These are phyloP conservation scores for Trichophyton simii DNA, from an alignment of 2,329 filamentous ascomycete genomes.

Conservation along the genomic window DNA sequence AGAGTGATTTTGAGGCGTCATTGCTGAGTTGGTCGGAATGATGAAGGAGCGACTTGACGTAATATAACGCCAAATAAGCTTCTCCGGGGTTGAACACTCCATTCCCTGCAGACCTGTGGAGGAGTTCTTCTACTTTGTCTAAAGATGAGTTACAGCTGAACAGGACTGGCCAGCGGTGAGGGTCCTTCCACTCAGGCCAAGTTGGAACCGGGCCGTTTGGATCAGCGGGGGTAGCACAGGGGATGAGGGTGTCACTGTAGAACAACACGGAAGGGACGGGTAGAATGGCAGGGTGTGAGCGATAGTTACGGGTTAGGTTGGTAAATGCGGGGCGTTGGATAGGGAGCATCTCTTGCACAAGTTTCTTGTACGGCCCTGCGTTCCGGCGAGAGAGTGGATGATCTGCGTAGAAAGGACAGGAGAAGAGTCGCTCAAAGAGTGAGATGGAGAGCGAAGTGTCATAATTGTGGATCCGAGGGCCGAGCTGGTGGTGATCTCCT, in stretches of 20 bases:
- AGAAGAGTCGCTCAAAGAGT: slow-evolving; percentile 32
- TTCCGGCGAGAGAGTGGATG: slow-evolving; percentile 30
- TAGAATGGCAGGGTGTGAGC: slow-evolving; percentile 36
- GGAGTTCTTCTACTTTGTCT: slow-evolving; percentile 32
- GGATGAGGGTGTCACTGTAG: slow-evolving; percentile 35
- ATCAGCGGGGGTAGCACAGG: slow-evolving; percentile 21
- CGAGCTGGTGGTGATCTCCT: slow-evolving; percentile 36
- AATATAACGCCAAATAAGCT: slow-evolving; percentile 12
- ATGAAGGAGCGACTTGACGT: slow-evolving; percentile 17
- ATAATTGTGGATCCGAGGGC: slow-evolving; percentile 27
- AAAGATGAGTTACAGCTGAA: slow-evolving; percentile 27
- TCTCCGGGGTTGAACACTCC: slow-evolving; percentile 15
- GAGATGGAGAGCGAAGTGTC: slow-evolving; percentile 25
- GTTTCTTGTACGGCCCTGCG: slow-evolving; percentile 13
- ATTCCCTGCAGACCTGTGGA: slow-evolving; percentile 12
- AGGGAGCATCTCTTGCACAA: slow-evolving; percentile 24
- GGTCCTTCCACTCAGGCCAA: slow-evolving; percentile 27
- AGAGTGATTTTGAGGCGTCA: slow-evolving; percentile 6
- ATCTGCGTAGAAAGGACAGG: slow-evolving; percentile 25
- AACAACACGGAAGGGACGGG: slow-evolving; percentile 31
- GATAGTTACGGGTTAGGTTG: slow-evolving; percentile 36
- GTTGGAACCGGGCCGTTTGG: slow-evolving; percentile 12
- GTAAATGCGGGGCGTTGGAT: slow-evolving; percentile 33
- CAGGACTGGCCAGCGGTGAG: slow-evolving; percentile 30
- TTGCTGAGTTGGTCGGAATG: slow-evolving; percentile 19